phyloP scores from a whole-genome alignment of 306 rosid species.

The Quercus berberidifolia region DNA sequence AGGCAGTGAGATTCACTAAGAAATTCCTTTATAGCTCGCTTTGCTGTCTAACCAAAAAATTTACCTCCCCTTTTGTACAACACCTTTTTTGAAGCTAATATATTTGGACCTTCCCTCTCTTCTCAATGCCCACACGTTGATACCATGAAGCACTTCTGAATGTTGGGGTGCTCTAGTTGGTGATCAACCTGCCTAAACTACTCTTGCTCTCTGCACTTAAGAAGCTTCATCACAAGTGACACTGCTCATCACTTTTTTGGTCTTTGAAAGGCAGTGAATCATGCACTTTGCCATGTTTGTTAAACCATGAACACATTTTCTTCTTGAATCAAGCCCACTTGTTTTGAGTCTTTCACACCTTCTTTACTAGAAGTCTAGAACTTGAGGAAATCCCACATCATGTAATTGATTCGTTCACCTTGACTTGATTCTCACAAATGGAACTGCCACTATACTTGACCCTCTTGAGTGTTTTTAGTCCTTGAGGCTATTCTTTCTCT shows the following conservation, averaged over 20 bases:
- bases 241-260: constrained; percentile 29
- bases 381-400: constrained; percentile 16
- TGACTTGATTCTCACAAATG: neutral
- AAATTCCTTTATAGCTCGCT: constrained; percentile 30
- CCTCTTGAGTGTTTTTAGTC: neutral
- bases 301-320: constrained; percentile 21
- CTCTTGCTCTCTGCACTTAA: neutral
- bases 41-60: constrained; percentile 27
- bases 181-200: neutral
- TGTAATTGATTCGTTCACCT: constrained; percentile 31
- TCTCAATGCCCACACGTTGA: constrained; percentile 10
- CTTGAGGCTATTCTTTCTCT: neutral
- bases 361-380: neutral
- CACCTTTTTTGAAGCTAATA: constrained; percentile 19
- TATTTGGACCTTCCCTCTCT: constrained; percentile 10
- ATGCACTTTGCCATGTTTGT: constrained; percentile 15
- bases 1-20: constrained; percentile 36
- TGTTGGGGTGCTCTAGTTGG: neutral
- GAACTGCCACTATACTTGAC: neutral
- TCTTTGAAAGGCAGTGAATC: constrained; percentile 31
- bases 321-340: neutral
- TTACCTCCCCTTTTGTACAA: constrained; percentile 13
- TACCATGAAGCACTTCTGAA: neutral
- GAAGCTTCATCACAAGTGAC: constrained; percentile 4
- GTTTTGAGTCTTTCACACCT: constrained; percentile 16